Evolutionary conservation across 108 stramenopile species (phyloP), one percentile per base, ranked within the genome.

Genomic region (Nannochloropsis gaditana): DNA sequence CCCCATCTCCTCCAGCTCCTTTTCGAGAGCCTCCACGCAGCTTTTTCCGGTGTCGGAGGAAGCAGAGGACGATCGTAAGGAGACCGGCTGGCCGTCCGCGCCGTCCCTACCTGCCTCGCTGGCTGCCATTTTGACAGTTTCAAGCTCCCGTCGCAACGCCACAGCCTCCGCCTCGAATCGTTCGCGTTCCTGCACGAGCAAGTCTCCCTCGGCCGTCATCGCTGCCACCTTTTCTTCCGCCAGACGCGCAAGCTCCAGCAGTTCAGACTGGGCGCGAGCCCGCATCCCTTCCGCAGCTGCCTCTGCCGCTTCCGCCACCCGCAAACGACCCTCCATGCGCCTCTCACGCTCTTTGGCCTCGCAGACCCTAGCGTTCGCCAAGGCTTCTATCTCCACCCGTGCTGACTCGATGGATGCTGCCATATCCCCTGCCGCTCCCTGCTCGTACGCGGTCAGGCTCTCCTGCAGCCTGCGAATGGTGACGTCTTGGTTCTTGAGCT

Each of bases 401-500:
- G 85, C 45, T 19, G 45, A 79, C 43, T 79, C 86, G 9, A 84
- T 88, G 19, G 83, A 85, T 47, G 85, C 86, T 21, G 86, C 82
- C 19, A 86, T 84, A 44, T 89, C 44, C 21, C 9, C 90, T 45
- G 88, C 90, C 15, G 17, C 80, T 5, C 86, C 45, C 44, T 88
- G 83, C 79, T 86, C 50, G 59, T 79, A 90, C 5, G 80, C 83
- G 15, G 44, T 41, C 19, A 90, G 45, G 31, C 84, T 85, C n/a
- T 89, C 90, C 79, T 90, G 88, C 82, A 90, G 82, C 42, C 90
- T 44, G 11, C 90, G 88, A 45, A 90, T 90, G 43, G 89, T 90
- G 43, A 90, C 87, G 81, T 90, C 89, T 80, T 90, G 90, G 15
- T 90, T 90, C 86, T 90, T 90, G 80, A 90, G 88, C 42, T 59